Evolutionary conservation across 306 rosid genomes (phyloP).

Genomic region (Arachis hypogaea): DNA sequence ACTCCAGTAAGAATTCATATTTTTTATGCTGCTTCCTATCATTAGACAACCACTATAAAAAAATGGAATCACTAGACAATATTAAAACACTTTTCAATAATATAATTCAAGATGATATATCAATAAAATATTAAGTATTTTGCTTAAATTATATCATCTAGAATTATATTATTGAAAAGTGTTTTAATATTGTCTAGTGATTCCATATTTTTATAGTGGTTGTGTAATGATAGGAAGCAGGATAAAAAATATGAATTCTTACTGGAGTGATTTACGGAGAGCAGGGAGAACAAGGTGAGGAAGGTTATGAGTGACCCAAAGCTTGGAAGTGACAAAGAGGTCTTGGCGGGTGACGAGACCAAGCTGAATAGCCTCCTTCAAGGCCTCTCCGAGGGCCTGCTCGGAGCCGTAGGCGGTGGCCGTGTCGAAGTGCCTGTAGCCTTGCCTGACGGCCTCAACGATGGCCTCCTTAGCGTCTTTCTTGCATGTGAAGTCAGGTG

Average conservation of each 20-base stretch:
- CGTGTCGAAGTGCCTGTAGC: constrained; percentile 55
- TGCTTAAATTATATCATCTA: no score
- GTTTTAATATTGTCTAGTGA: no score
- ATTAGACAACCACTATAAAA: no score
- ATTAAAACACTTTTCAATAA: no score
- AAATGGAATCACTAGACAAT: no score
- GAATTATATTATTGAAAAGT: no score
- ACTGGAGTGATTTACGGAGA: constrained; percentile 47
- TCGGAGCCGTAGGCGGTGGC: constrained; percentile 53
- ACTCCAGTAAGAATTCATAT: constrained; percentile 34
- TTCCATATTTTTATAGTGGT: no score
- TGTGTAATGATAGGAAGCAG: no score
- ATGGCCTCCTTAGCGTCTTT: constrained; percentile 47
- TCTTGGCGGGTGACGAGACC: constrained; percentile 46
- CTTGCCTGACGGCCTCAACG: constrained; percentile 50
- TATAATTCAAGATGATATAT: no score
- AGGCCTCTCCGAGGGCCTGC: constrained; percentile 49
- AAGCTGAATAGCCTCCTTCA: constrained; percentile 42
- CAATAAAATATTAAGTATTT: no score
- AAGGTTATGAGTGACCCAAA: constrained; percentile 52
- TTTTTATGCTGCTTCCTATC: no score
- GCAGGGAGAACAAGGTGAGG: constrained; percentile 49
- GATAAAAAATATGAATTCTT: not conserved
- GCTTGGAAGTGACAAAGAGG: constrained; percentile 60
- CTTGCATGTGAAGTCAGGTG: constrained; percentile 52